Base-by-base conservation (phyloP, 2,329 filamentous ascomycete species). In the Malbranchea cinnamomea region DNA sequence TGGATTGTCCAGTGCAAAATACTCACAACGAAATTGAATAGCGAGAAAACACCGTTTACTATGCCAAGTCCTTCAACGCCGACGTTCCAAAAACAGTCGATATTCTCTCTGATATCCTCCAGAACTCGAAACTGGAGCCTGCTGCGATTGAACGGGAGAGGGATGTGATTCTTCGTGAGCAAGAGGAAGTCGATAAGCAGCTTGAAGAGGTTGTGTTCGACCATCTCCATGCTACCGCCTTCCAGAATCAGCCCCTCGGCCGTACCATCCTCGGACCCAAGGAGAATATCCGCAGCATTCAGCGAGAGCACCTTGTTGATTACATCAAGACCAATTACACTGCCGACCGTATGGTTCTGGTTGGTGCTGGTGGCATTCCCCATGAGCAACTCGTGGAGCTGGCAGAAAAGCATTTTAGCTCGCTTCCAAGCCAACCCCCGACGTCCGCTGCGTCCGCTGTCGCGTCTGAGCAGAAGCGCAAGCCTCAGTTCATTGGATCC, bases 241-340 rank as follows among this genome's bases (percentile, higher is more conserved):
- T 82, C 75, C 85, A 94, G 68, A 71, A 77, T 56, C 89, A 98
- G 68, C 79, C 89, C 39, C 75, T 98, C 37, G 89, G 89, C 60
- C 85, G 89, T 57, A 98, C 89, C 47, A 98, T 98, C 58, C 74
- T 98, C 41, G 89, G 89, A 45, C 89, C 89, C 46, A 85, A 84
- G 63, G 76, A 98, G 70, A 98, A 98, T 72, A 98, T 98, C 60
- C 74, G 84, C 59, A 84, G 78, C 61, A 98, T 98, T 63, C 78
- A 79, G 60, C 78, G 84, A 50, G 74, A 82, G 49, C 87, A 98
- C 62, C 71, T 98, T 46, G 66, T 69, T 59, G 80, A 80, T 67
- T 98, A 98, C 68, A 95, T 98, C 72, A 93, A 92, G 72, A 89
- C 74, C 65, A 98, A 98, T 74, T 98, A 98, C 72, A 94, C 85